A percentile compares a stretch with the other conserved stretches of the same genome.
Evolutionary conservation across 2,329 filamentous ascomycete genomes (phyloP).

Genomic region (Trichoderma sp.): DNA sequence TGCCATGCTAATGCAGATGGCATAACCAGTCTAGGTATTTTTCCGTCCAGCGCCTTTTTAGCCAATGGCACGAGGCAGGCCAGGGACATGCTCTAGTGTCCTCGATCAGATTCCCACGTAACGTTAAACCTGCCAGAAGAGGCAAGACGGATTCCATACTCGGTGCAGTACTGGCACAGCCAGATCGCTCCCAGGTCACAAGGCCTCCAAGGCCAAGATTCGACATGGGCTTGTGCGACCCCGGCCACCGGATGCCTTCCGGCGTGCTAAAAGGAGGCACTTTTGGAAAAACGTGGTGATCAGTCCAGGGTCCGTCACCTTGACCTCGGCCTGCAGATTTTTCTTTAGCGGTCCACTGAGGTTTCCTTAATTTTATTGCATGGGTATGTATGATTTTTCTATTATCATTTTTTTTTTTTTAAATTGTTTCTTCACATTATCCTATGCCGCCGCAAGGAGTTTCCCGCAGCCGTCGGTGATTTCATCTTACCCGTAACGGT

Average conservation of each 20-base stretch:
- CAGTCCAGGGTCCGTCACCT: conserved; percentile 5
- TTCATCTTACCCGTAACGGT: neutral
- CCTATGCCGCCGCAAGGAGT: neutral
- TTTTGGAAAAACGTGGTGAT: conserved; percentile 23
- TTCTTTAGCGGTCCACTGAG: conserved; percentile 11
- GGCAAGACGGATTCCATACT: conserved; percentile 9
- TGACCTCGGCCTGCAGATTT: conserved; percentile 7
- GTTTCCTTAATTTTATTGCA: conserved; percentile 23
- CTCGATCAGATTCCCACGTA: conserved; percentile 6
- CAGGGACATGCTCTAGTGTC: conserved; percentile 1
- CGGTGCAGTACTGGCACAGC: neutral
- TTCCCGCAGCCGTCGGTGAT: neutral
- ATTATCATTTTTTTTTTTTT: neutral
- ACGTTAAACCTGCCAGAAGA: conserved; percentile 18
- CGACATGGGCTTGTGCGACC: neutral
- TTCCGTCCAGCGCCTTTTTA: neutral
- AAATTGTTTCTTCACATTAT: neutral
- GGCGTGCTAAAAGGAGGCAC: conserved; percentile 23
- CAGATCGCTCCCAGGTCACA: conserved; percentile 19
- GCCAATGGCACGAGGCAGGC: neutral
- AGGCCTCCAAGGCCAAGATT: conserved; percentile 7
- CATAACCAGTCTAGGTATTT: neutral
- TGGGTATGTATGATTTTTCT: conserved; percentile 2
- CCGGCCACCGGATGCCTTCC: conserved; percentile 19
- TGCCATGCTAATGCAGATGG: conserved; percentile 1